Evolutionary conservation across 805 yeast species (phyloP).

Genomic region (Saccharomycopsis fibuligera): DNA sequence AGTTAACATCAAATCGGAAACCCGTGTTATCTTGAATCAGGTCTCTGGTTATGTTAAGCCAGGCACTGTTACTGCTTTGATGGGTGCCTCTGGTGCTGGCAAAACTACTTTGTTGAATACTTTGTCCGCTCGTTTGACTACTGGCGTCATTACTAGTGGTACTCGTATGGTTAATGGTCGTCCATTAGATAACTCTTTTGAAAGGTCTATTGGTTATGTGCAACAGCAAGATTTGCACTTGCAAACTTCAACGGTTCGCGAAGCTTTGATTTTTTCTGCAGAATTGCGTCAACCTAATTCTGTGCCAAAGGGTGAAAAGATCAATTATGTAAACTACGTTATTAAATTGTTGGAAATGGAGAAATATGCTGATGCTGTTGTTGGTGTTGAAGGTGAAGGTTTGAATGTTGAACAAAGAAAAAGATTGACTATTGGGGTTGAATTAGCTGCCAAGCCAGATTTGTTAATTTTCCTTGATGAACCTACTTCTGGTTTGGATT

Average conservation of each 20-base stretch:
- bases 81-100: conserved; percentile 90
- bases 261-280: conserved; percentile 67
- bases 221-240: conserved; percentile 78
- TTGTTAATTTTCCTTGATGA: conserved; percentile 60
- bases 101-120: conserved; percentile 72
- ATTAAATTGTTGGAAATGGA: conserved; percentile 63
- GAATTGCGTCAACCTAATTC: conserved; percentile 60
- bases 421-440: conserved; percentile 65
- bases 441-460: conserved; percentile 62
- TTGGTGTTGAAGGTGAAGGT: conserved; percentile 72
- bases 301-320: conserved; percentile 52
- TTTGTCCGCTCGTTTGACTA: conserved; percentile 61
- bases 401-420: conserved; percentile 64
- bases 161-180: conserved; percentile 68
- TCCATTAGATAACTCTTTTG: conserved; percentile 57
- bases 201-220: conserved; percentile 72
- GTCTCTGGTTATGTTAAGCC: conserved; percentile 74
- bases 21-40: conserved; percentile 44
- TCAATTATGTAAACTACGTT: conserved; percentile 62
- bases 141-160: conserved; percentile 61
- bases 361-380: conserved; percentile 66
- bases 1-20: conserved; percentile 54
- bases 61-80: conserved; percentile 73
- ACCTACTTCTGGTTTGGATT: conserved; percentile 69
- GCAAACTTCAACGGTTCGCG: conserved; percentile 64